Base-by-base conservation (phyloP, 768 basidiomycete genomes). In the Myochromella boudieri region DNA sequence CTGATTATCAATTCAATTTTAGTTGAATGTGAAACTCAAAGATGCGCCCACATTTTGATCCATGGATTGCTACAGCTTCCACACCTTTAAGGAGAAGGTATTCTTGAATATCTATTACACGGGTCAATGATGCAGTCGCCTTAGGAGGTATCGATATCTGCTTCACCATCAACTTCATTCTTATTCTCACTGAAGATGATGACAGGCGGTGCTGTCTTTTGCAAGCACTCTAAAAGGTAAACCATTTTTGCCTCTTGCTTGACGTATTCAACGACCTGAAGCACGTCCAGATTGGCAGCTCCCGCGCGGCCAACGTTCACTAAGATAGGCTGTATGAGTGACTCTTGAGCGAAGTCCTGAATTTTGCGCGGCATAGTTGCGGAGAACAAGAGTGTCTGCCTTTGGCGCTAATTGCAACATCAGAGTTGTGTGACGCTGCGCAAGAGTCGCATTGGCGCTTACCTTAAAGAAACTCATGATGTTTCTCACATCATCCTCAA, bases 221-320 rank as follows among this genome's bases (percentile, higher is more conserved):
- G 97, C 51, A 99, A 67, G 64, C 95, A 97, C 66, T 99, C 97
- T 37, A 99, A 74, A 12, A 98, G 78, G 66, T 98, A 99, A 1
- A 99, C 95, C 97, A 98, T 98, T 69, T 99, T 99, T 0, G 97
- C 97, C 68, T 98, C 97, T 63, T 97, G 94, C 69, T 99, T 99
- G 58, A 99, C 97, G 58, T 97, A 98, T 70, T 99, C 97, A 17
- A 98, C 91, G 24, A 97, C 89, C 61, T 94, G 93, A 22, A 98
- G 76, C 2, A 99, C 93, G 61, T 98, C 95, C 64, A 99, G 68
- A 66, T 95, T 95, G 32, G 97, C 97, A 17, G 97, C 97, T 60
- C 97, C 97, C 6, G 97, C 95, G 60, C 97, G 87, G 18, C 97
- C 95, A 34, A 98, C 95, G 63, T 99, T 99, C 55, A 99, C 94